Evolutionary conservation across 176 grass and related monocot genomes (phyloP), one percentile per base, ranked within the genome.

Genomic region (Triticum urartu): DNA sequence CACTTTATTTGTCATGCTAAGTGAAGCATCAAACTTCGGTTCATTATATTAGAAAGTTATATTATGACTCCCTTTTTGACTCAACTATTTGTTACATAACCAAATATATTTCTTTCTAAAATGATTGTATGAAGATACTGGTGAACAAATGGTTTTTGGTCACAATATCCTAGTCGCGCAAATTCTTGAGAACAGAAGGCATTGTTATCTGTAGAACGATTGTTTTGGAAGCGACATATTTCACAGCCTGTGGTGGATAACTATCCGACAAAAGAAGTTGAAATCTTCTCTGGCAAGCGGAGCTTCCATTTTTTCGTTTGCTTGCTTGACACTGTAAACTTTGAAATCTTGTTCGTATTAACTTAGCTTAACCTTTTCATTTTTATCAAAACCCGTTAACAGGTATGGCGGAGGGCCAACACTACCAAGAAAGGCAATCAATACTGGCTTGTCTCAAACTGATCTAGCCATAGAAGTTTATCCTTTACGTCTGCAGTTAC

Each of bases 381-480:
- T 84, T 76, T 39, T 68, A 9, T 59, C 11, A 81, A 71, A 88
- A 84, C 78, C 64, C 3, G 11, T 85, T 77, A 83, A 77, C 82
- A 99, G 97, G 97, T 99, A 99, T 62, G 94, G 97, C 75, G 97
- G 97, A 71, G 97, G 97, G 17, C 97, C 97, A 67, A 83, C 82
- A 82, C 83, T 99, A 84, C 94, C 92, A 83, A 91, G 97, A 90
- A 99, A 91, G 81, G 94, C 97, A 79, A 99, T 99, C 82, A 93
- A 99, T 28, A 94, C 84, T 88, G 97, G 97, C 64, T 88, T 99
- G 39, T 99, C 97, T 90, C 94, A 97, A 90, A 90, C 84, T 83
- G 97, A 99, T 90, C 89, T 99, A 83, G 89, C 94, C 38, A 96
- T 99, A 85, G 97, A 99, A 99, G 97, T 99, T 83, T 99, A 99